Conservation (phyloP, 305 asterid genomes). For the Solanum hybrid region DNA sequence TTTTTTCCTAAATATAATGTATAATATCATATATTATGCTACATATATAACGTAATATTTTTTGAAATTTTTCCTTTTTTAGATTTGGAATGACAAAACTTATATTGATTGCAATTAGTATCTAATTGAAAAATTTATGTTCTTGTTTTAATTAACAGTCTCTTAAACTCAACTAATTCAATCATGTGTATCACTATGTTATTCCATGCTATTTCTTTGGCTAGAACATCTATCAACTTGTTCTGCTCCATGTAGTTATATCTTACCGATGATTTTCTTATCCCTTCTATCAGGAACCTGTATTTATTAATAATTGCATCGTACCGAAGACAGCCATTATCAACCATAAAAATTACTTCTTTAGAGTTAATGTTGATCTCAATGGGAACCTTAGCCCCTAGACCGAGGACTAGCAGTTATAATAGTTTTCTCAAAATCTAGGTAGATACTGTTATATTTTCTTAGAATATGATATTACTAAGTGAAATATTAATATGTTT, state of each 20-base stretch:
- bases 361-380: background rate
- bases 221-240: background rate
- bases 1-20: background rate
- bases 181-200: background rate
- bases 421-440: background rate
- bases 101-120: background rate
- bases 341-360: background rate
- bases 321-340: background rate
- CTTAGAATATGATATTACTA: background rate
- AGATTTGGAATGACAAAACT: background rate
- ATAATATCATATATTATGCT: too few relatives aligned
- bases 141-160: background rate
- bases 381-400: background rate
- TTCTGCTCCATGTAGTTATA: background rate
- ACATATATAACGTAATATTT: too few relatives aligned
- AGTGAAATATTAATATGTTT: background rate
- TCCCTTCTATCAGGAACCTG: background rate
- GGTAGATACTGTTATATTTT: background rate
- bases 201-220: background rate
- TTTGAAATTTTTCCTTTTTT: too few relatives aligned
- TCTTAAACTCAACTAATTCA: background rate
- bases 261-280: background rate
- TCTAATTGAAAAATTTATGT: background rate
- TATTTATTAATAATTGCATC: background rate
- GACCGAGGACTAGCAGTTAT: background rate